A percentile compares a stretch with the other conserved stretches of the same genome.
Evolutionary conservation across 2,329 filamentous ascomycete genomes (phyloP).

Genomic region (Colletotrichum godetiae): DNA sequence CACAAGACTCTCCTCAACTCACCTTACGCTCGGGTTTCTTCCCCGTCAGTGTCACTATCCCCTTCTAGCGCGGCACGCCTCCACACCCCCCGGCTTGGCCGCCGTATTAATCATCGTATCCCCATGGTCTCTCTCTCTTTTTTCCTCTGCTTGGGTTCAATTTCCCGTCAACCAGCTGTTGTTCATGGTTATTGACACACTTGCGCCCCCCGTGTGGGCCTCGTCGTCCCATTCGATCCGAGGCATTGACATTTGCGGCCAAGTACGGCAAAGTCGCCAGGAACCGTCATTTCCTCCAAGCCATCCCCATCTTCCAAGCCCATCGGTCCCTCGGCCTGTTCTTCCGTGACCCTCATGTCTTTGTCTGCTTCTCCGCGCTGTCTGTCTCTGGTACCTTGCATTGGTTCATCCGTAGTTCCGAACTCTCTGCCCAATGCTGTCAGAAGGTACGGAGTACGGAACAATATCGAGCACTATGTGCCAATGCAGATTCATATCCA

Average conservation of each 20-base stretch:
- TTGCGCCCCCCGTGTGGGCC: constrained; percentile 11
- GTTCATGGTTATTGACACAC: constrained; percentile 13
- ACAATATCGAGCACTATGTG: neutral
- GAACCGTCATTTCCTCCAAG: constrained; percentile 25
- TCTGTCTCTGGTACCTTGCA: constrained; percentile 3
- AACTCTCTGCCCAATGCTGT: neutral
- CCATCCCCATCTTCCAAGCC: neutral
- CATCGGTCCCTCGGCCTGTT: constrained; percentile 6
- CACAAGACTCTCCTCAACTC: neutral
- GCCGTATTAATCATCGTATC: constrained; percentile 22
- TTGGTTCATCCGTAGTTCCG: neutral
- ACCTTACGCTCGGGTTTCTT: neutral
- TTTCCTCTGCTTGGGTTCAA: constrained; percentile 29
- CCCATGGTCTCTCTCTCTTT: constrained; percentile 14
- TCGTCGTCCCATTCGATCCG: constrained; percentile 18
- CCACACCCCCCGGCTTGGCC: constrained; percentile 18
- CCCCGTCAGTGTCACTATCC: neutral
- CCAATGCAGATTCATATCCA: too few relatives aligned
- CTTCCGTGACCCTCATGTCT: constrained; percentile 1
- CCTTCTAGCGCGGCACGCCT: neutral
- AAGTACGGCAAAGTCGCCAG: constrained; percentile 19
- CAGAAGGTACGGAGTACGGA: neutral
- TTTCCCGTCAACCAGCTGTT: constrained; percentile 26
- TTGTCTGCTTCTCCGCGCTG: constrained; percentile 6
- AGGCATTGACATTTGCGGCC: constrained; percentile 13